These are phyloP conservation scores for Speleostelium caveatum DNA, from an alignment of 78 protist genomes.

Conservation along the genomic window DNA sequence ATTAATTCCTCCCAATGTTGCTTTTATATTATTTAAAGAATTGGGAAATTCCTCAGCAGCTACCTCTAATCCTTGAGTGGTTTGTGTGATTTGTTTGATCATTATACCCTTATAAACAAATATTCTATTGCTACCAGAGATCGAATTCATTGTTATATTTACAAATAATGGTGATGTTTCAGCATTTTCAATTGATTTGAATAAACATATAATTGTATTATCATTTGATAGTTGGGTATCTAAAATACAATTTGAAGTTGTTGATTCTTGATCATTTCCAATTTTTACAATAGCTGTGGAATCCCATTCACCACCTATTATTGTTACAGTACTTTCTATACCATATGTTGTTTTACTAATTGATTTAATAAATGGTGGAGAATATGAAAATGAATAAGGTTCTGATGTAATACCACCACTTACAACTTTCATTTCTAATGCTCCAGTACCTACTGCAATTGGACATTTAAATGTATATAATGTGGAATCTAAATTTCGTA, in stretches of 20 bases:
- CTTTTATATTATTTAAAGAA: not conserved
- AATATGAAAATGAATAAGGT: not conserved
- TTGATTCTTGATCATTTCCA: not conserved
- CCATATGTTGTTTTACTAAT: not conserved
- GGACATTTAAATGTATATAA: not conserved
- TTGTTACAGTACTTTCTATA: not conserved
- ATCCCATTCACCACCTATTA: not conserved
- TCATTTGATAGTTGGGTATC: not conserved
- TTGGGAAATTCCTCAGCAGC: not conserved
- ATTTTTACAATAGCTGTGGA: not conserved
- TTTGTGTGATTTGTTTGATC: not conserved
- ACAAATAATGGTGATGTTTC: not conserved
- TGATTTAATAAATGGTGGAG: not conserved
- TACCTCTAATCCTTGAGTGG: not conserved
- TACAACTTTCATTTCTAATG: not conserved
- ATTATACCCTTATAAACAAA: not conserved
- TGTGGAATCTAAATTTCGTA: not conserved
- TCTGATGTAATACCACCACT: not conserved
- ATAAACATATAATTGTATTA: too few species aligned
- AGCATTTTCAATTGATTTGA: not conserved
- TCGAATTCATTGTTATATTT: not conserved
- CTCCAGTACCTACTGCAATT: not conserved
- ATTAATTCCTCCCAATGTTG: not conserved
- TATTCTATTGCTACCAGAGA: not conserved
- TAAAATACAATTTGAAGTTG: not conserved